Evolutionary conservation across 176 grass and related monocot genomes (phyloP), one percentile per base, ranked within the genome.

Genomic region (Phoenix roebelenii): DNA sequence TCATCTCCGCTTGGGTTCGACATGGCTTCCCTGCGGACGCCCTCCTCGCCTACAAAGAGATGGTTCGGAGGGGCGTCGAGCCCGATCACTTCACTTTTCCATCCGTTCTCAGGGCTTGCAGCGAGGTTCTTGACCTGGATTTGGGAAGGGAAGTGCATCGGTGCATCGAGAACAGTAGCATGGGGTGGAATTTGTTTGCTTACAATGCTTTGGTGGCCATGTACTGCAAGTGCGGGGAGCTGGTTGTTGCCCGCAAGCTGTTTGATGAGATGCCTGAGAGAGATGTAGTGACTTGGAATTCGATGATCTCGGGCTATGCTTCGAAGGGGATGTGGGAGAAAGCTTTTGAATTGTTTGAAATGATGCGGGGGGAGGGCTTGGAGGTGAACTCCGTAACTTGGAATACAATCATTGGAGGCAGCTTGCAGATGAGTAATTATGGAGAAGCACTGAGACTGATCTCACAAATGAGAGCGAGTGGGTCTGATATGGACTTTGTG

Each of bases 281-380:
- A 57, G 81, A 82, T 62, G 67, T 89, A 52, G 67, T 85, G 22
- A 75, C 66, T 72, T 89, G 77, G 81, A 89, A 89, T 59, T 71
- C 77, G 5, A 72, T 89, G 66, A 65, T 89, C 23, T 77, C 70
- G 3, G 58, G 49, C 5, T 72, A 72, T 72, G 58, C 57, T 5
- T 72, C 49, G 1, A 18, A n/a, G 50, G 69, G 69, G 17, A 62
- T 53, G 58, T 61, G 49, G 69, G 50, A 52, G 25, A 50, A 72
- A 14, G 69, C 69, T 32, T 54, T 54, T 23, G 58, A 62, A 18
- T 39, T 72, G 69, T 19, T 72, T 9, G 17, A 59, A 15, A 25
- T 16, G 55, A 54, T 73, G 58, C 59, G 10, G 35, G 35, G 1
- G 1, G 68, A 29, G 15, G 24, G 49, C 44, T 29, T 25, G 15